phyloP scores from a whole-genome alignment of 2,329 filamentous ascomycete genomes.

The Cytospora leucostoma region DNA sequence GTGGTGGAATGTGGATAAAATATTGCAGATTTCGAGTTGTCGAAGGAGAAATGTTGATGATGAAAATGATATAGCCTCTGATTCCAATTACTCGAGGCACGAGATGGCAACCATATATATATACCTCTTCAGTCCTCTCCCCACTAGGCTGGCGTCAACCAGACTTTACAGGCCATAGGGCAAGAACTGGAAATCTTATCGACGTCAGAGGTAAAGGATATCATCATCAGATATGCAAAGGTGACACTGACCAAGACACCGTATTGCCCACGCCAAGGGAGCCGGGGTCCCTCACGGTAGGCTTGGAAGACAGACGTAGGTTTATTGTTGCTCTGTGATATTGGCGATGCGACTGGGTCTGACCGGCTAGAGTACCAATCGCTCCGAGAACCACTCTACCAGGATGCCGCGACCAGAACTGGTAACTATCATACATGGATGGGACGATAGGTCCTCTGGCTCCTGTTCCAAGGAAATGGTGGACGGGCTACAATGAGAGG shows the following conservation, averaged over 20 bases:
- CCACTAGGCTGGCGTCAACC: not conserved
- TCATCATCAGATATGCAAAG: not conserved
- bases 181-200: not conserved
- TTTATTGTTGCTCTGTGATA: not conserved
- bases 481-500: not conserved
- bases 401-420: not conserved
- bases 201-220: not conserved
- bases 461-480: not conserved
- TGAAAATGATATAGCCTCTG: not conserved
- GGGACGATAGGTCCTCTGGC: not conserved
- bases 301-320: not conserved
- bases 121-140: constrained; percentile 4
- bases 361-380: not conserved
- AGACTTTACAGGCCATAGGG: not conserved
- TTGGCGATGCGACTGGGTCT: not conserved
- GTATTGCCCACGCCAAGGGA: not conserved
- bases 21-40: not conserved
- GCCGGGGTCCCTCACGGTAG: not conserved
- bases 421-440: not conserved
- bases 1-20: not conserved
- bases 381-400: not conserved
- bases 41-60: not conserved
- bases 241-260: not conserved
- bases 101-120: constrained; percentile 5
- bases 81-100: not conserved